Evolutionary conservation across 2,329 filamentous ascomycete genomes (phyloP).

Genomic region (Cladosporium sp.): DNA sequence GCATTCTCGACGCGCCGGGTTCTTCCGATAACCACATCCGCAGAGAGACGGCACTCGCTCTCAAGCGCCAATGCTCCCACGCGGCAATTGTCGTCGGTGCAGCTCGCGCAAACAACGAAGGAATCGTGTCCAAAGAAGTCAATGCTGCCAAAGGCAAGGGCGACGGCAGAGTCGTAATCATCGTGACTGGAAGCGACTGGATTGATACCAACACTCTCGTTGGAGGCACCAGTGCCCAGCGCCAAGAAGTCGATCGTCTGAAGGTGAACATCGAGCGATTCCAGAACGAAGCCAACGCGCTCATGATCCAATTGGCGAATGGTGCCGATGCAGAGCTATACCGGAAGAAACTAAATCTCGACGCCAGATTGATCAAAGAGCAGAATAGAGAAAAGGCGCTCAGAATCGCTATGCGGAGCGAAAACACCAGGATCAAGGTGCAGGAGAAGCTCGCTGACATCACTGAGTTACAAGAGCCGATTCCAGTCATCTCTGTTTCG

Average conservation of each 20-base stretch:
- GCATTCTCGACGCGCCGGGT: conserved; percentile 21
- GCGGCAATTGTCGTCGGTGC: not conserved
- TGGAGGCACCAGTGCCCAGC: not conserved
- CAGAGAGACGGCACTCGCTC: conserved; percentile 4
- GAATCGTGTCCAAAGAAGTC: not conserved
- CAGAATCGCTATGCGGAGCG: conserved; percentile 2
- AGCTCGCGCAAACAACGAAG: not conserved
- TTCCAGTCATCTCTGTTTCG: not conserved
- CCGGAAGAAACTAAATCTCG: not conserved
- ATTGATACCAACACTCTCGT: not conserved
- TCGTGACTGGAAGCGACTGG: conserved; percentile 2
- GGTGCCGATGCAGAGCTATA: not conserved
- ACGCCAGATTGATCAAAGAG: not conserved
- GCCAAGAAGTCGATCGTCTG: not conserved
- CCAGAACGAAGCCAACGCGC: not conserved
- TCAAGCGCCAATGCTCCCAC: conserved; percentile 16
- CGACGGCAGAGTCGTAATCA: not conserved
- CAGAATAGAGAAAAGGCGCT: not conserved
- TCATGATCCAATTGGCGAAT: not conserved
- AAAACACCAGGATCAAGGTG: not conserved
- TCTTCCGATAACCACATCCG: conserved; percentile 18
- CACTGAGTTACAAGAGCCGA: not conserved
- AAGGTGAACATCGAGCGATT: not conserved
- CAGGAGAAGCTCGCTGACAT: not conserved
- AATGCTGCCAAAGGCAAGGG: conserved; percentile 1